Percentiles rank a stretch among this genome's conserved stretches.
Conservation (phyloP, 352 stramenopile genomes). For the Phytophthora rubi region DNA sequence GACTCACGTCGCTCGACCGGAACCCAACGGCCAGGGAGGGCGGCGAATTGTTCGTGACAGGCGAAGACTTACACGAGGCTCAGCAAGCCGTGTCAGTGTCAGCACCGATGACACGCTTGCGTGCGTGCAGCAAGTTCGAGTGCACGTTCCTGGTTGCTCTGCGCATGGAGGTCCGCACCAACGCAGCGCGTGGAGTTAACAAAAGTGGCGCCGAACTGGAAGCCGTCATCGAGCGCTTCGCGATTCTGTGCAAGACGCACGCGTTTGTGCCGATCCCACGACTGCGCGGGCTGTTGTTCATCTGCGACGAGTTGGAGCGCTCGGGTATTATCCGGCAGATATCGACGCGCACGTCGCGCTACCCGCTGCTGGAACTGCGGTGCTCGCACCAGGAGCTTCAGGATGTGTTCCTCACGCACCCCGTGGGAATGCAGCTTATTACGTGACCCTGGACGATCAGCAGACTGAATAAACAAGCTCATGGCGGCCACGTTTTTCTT, state of each 20-base stretch:
- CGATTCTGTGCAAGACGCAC: conserved; percentile 75
- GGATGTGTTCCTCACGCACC: conserved; percentile 68
- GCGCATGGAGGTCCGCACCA: conserved; percentile 62
- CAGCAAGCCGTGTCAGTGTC: conserved; percentile 63
- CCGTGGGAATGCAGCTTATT: conserved; percentile 64
- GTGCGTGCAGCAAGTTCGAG: conserved; percentile 73
- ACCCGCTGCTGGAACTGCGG: conserved; percentile 59
- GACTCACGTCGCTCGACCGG: conserved; percentile 24
- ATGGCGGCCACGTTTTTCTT: conserved; percentile 14
- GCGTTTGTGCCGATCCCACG: conserved; percentile 60
- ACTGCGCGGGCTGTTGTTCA: conserved; percentile 56
- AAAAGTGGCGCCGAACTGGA: conserved; percentile 58
- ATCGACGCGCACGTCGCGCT: conserved; percentile 48
- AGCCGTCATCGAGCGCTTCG: conserved; percentile 65
- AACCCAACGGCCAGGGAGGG: neutral
- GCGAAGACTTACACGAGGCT: conserved; percentile 60
- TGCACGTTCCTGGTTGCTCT: conserved; percentile 75
- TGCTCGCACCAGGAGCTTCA: conserved; percentile 75
- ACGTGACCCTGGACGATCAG: conserved; percentile 16
- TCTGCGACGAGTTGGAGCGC: conserved; percentile 71
- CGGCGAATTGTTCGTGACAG: conserved; percentile 45
- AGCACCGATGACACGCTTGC: conserved; percentile 57
- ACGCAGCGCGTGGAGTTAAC: conserved; percentile 28
- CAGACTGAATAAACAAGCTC: neutral
- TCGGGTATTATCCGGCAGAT: conserved; percentile 65